phyloP scores from a whole-genome alignment of 257 asterid genomes.

The Gardenia jasminoides region DNA sequence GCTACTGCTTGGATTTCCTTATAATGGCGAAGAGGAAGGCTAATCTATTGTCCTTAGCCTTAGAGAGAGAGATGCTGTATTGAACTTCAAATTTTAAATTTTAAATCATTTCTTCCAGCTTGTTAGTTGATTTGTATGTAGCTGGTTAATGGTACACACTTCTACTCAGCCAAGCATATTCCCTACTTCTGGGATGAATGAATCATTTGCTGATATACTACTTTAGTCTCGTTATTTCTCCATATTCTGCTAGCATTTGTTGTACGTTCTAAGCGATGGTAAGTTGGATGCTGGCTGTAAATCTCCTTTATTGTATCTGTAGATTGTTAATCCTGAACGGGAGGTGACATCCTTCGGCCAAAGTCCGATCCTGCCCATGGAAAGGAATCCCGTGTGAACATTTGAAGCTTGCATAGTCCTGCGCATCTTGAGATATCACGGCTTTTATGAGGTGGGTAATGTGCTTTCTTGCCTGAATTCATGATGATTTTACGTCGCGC shows the following conservation, averaged over 20 bases:
- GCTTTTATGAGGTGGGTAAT: background rate
- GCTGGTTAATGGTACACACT: background rate
- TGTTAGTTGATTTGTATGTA: background rate
- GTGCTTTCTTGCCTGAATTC: too few species aligned
- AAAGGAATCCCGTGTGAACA: too few species aligned
- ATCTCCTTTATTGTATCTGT: background rate
- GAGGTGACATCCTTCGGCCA: background rate
- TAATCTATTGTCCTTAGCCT: too few species aligned
- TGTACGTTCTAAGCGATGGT: background rate
- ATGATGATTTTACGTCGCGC: too few species aligned
- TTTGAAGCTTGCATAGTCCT: background rate
- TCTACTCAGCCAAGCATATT: background rate
- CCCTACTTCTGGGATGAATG: background rate
- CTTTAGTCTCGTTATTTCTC: background rate
- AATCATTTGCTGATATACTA: background rate
- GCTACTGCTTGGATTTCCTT: background rate
- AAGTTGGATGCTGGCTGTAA: too few species aligned
- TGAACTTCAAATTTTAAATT: too few species aligned
- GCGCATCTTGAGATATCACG: background rate
- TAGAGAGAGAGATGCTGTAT: too few species aligned
- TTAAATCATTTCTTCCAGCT: background rate
- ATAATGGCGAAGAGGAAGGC: constrained; percentile 1
- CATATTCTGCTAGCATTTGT: too few species aligned
- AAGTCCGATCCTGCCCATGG: background rate
- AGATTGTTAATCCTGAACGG: too few species aligned